phyloP scores from a whole-genome alignment of 1,284 basidiomycete genomes.

The Ustilago curta region DNA sequence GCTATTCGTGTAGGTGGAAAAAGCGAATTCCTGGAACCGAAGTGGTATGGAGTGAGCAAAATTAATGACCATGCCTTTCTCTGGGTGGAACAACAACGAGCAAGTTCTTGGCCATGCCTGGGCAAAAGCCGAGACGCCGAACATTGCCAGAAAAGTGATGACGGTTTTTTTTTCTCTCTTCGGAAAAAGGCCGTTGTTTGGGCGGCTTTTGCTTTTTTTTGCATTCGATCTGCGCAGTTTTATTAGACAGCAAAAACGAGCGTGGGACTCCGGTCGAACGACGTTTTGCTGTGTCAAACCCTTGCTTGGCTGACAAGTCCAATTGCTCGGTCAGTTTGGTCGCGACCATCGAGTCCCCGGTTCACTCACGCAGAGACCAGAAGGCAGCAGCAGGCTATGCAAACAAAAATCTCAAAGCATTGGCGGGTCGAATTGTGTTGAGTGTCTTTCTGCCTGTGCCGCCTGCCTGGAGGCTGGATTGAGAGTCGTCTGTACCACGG shows the following conservation, averaged over 20 bases:
- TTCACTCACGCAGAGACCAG: background rate
- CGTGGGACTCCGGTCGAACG: background rate
- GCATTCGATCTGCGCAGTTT: background rate
- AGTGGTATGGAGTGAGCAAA: background rate
- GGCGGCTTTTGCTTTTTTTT: slow-evolving; percentile 5
- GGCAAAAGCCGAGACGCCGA: slow-evolving; percentile 1
- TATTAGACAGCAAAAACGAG: no score
- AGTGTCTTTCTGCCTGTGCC: no score
- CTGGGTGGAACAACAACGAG: background rate
- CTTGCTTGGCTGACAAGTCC: background rate
- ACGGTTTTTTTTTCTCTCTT: background rate
- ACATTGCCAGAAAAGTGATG: background rate
- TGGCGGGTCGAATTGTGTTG: no score
- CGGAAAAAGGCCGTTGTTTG: background rate
- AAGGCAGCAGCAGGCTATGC: background rate
- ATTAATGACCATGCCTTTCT: background rate
- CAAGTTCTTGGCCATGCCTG: slow-evolving; percentile 1
- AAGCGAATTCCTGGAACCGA: background rate
- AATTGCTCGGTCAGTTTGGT: slow-evolving; percentile 2
- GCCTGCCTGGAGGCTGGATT: background rate
- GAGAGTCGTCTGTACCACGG: no score
- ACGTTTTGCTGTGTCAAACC: slow-evolving; percentile 1
- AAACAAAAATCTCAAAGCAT: no score
- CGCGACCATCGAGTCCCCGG: slow-evolving; percentile 4
- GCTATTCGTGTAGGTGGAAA: no score